phyloP scores from a whole-genome alignment of 345 rosid genomes.

The Arabidopsis thaliana region TAIR10.1 NC_003076.8:25892501-25893000 shows the following conservation, averaged over 20 bases:
- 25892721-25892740: slow-evolving; percentile 32
- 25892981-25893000: slow-evolving; percentile 29
- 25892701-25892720: slow-evolving; percentile 38
- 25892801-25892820: background rate
- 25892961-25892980: slow-evolving; percentile 55
- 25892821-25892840: background rate
- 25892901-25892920: slow-evolving; percentile 28
- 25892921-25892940: slow-evolving; percentile 41
- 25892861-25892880: slow-evolving; percentile 10
- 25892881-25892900: slow-evolving; percentile 6
- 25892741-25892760: slow-evolving; percentile 40
- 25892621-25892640: slow-evolving; percentile 13
- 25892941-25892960: slow-evolving; percentile 39
- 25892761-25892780: slow-evolving; percentile 29
- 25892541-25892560: slow-evolving; percentile 14
- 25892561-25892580: slow-evolving; percentile 11
- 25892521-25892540: background rate
- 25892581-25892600: slow-evolving; percentile 34
- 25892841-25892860: background rate
- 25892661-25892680: slow-evolving; percentile 41
- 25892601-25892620: slow-evolving; percentile 20
- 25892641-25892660: slow-evolving; percentile 17
- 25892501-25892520: background rate
- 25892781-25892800: background rate
- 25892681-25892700: slow-evolving; percentile 40